These are phyloP conservation scores for Gloeopeniophorella convolvens DNA, from an alignment of 768 basidiomycete species.

Conservation along the genomic window DNA sequence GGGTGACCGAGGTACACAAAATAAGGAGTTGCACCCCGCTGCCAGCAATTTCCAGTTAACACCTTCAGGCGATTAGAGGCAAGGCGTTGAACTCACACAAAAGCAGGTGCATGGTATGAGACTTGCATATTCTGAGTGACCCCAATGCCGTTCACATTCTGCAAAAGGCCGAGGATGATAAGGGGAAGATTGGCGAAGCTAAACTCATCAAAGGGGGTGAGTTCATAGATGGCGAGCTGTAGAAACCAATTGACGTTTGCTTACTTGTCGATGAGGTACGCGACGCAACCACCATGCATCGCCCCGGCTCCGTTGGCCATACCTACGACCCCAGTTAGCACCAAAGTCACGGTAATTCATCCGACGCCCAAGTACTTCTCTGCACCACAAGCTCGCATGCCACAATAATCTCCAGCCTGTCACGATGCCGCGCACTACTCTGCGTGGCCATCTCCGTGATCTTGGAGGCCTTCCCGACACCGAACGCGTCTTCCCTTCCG, in stretches of 20 bases:
- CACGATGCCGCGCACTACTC: conserved; percentile 39
- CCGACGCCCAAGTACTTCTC: conserved; percentile 40
- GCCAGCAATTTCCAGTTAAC: neutral
- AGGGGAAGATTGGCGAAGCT: conserved; percentile 65
- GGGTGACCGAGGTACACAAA: conserved; percentile 54
- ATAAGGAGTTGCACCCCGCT: conserved; percentile 58
- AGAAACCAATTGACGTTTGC: conserved; percentile 22
- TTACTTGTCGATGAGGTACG: conserved; percentile 70
- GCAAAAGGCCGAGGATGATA: conserved; percentile 55
- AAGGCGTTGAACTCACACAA: conserved; percentile 39
- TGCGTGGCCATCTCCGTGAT: conserved; percentile 54
- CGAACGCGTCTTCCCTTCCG: conserved; percentile 51
- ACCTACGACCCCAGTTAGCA: conserved; percentile 30
- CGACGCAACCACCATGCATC: conserved; percentile 70
- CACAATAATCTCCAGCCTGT: conserved; percentile 50
- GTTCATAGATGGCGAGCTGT: no score
- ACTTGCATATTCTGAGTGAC: conserved; percentile 70
- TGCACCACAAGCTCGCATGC: conserved; percentile 56
- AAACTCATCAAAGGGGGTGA: no score
- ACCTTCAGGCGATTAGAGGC: neutral
- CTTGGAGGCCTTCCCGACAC: conserved; percentile 51
- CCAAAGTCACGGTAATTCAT: neutral
- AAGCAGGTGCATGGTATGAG: conserved; percentile 62
- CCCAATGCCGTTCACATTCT: conserved; percentile 61
- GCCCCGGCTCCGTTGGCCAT: conserved; percentile 74